Conservation (phyloP, 1,284 basidiomycete species). For the Farysia itapuensis region DNA sequence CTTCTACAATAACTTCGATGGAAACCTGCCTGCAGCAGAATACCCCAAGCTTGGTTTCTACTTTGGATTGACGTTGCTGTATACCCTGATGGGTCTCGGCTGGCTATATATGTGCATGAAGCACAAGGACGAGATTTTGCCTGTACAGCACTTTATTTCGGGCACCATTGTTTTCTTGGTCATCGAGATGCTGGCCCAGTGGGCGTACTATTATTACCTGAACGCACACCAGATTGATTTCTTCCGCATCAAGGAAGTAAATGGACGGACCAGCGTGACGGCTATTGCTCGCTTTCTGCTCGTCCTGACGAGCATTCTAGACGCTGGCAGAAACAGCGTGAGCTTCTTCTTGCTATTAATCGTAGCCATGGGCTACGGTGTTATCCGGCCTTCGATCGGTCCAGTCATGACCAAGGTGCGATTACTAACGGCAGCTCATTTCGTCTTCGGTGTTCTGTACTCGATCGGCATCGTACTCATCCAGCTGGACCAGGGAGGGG, state of each 20-base stretch:
- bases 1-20: slow-evolving; percentile 86
- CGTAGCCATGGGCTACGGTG: slow-evolving; percentile 64
- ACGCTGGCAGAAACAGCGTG: slow-evolving; percentile 88
- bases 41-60: slow-evolving; percentile 99
- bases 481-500: slow-evolving; percentile 69
- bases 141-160: slow-evolving; percentile 84
- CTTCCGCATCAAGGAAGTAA: slow-evolving; percentile 39
- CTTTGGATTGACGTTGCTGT: slow-evolving; percentile 76
- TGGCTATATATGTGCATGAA: slow-evolving; percentile 86
- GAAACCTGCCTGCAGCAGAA: slow-evolving; percentile 85
- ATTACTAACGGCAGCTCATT: slow-evolving; percentile 77
- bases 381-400: slow-evolving; percentile 71
- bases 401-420: slow-evolving; percentile 77
- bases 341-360: slow-evolving; percentile 94
- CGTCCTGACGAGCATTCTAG: slow-evolving; percentile 67
- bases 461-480: slow-evolving; percentile 63
- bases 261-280: slow-evolving; percentile 37
- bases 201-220: slow-evolving; percentile 49
- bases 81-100: slow-evolving; percentile 68
- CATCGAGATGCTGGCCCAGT: slow-evolving; percentile 81
- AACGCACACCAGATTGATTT: slow-evolving; percentile 53
- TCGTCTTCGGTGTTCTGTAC: slow-evolving; percentile 82
- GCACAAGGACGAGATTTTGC: slow-evolving; percentile 70
- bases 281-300: slow-evolving; percentile 46
- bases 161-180: slow-evolving; percentile 83